Conservation (phyloP, 2,329 filamentous ascomycete genomes). For the Leptographium flavum region DNA sequence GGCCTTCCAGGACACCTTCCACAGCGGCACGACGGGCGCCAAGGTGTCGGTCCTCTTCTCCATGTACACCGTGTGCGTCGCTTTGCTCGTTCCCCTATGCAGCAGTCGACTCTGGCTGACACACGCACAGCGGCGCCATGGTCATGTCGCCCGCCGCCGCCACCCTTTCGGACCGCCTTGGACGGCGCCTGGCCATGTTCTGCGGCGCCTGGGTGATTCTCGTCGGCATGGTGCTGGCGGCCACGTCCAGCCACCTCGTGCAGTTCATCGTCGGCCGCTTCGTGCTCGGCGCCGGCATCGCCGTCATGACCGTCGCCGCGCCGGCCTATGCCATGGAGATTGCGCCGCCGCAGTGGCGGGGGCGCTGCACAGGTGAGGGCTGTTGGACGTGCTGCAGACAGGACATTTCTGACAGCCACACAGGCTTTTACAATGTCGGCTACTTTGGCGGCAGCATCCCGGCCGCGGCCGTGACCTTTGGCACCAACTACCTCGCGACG, state of each 20-base stretch:
- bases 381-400: neutral
- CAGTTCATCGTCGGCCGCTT: slow-evolving; percentile 33
- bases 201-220: slow-evolving; percentile 28
- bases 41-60: slow-evolving; percentile 29
- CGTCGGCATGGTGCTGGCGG: slow-evolving; percentile 26
- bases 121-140: slow-evolving; percentile 28
- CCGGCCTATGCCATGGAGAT: slow-evolving; percentile 34
- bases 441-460: slow-evolving; percentile 38
- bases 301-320: slow-evolving; percentile 32
- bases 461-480: slow-evolving; percentile 33
- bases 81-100: neutral
- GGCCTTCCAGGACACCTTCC: slow-evolving; percentile 25
- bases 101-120: neutral
- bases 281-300: slow-evolving; percentile 30
- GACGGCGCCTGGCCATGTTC: slow-evolving; percentile 32
- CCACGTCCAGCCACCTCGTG: slow-evolving; percentile 21
- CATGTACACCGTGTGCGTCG: slow-evolving; percentile 31
- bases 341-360: slow-evolving; percentile 33
- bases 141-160: slow-evolving; percentile 26
- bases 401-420: neutral
- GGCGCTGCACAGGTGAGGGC: slow-evolving; percentile 23
- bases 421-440: slow-evolving; percentile 35
- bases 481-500: slow-evolving; percentile 27
- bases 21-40: slow-evolving; percentile 21
- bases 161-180: slow-evolving; percentile 27